Conservation (phyloP, 257 asterid genomes). For the Solanum dulcamara region DNA sequence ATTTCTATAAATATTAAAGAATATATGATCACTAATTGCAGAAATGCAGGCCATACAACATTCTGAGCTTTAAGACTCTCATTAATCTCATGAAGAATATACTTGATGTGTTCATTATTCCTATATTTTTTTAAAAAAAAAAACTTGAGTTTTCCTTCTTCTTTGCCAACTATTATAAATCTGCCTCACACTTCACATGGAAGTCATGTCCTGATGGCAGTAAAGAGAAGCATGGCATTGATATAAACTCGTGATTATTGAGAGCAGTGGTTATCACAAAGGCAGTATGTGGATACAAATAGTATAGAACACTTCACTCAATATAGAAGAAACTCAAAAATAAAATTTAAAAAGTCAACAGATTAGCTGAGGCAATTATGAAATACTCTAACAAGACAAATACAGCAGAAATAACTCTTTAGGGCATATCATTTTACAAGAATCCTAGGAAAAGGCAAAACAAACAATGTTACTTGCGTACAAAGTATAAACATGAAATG, state of each 20-base stretch:
- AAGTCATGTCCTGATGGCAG: background rate
- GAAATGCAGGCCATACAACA: background rate
- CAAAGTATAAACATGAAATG: background rate
- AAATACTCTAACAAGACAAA: background rate
- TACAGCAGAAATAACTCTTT: background rate
- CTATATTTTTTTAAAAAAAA: background rate
- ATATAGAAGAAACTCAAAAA: background rate
- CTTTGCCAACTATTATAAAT: background rate
- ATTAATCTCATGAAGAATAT: background rate
- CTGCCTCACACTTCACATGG: background rate
- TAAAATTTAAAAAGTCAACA: background rate
- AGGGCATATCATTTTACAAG: background rate
- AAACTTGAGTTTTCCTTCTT: background rate
- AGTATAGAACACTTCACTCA: background rate
- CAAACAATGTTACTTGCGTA: background rate
- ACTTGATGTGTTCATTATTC: background rate
- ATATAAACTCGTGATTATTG: background rate
- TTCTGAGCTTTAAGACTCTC: background rate
- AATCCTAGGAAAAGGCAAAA: background rate
- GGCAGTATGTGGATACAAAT: background rate
- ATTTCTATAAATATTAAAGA: background rate
- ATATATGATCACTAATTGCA: background rate
- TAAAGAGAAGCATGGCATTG: background rate
- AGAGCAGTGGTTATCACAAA: background rate
- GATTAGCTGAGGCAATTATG: background rate